Evolutionary conservation across 108 stramenopile species (phyloP).

Genomic region (Mediolabrus comicus): DNA sequence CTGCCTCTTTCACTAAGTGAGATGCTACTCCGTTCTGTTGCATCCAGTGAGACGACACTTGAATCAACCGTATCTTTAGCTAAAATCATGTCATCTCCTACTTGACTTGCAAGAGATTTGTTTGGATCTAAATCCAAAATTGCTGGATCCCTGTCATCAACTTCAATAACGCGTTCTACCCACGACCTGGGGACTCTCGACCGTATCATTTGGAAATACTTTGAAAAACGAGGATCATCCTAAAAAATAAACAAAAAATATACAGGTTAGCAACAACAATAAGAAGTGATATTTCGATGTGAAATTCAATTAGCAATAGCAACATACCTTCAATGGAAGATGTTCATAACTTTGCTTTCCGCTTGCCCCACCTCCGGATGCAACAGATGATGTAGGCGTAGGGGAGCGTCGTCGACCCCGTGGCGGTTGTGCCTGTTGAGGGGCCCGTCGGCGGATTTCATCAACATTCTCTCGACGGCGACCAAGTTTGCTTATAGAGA

Average conservation of each 20-base stretch:
- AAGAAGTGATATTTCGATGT: not conserved
- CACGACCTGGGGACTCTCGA: slow-evolving; percentile 41
- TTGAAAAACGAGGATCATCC: slow-evolving; percentile 39
- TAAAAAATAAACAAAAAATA: not conserved
- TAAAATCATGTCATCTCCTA: slow-evolving; percentile 14
- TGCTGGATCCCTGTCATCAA: slow-evolving; percentile 47
- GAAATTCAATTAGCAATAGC: not conserved
- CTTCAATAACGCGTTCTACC: slow-evolving; percentile 50
- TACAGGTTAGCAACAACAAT: not conserved
- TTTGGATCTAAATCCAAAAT: slow-evolving; percentile 53
- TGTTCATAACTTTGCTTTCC: slow-evolving; percentile 22
- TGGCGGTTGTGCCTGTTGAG: slow-evolving; percentile 4
- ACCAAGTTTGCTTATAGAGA: slow-evolving; percentile 2
- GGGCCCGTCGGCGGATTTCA: slow-evolving; percentile 29
- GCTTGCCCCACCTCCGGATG: slow-evolving; percentile 1
- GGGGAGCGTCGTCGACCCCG: not conserved
- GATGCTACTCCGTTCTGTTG: slow-evolving; percentile 12
- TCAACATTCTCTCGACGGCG: slow-evolving; percentile 26
- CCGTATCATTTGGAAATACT: slow-evolving; percentile 53
- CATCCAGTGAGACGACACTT: slow-evolving; percentile 12
- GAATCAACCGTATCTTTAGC: slow-evolving; percentile 13
- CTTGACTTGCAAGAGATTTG: slow-evolving; percentile 47
- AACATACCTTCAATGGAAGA: slow-evolving; percentile 26
- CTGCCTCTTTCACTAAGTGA: not conserved
- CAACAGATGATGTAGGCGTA: slow-evolving; percentile 2